Evolutionary conservation across 2,329 filamentous ascomycete genomes (phyloP).

Genomic region (Dryadomyces quercus-mongolicae): DNA sequence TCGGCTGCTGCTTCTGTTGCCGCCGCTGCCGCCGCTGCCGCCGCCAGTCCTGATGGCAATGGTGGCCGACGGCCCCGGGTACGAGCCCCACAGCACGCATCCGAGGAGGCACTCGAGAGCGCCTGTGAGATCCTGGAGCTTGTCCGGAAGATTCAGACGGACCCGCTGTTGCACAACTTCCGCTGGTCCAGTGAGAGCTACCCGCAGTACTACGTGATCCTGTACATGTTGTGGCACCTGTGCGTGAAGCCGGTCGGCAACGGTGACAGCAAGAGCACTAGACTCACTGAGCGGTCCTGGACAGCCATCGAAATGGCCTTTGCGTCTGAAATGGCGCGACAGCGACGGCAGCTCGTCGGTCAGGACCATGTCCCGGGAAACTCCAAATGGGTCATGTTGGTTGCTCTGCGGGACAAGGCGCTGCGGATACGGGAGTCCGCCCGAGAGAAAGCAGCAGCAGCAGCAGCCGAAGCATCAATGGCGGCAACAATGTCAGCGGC

Average conservation of each 20-base stretch:
- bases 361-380: background rate
- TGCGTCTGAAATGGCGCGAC: conserved; percentile 6
- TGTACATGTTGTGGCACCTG: conserved; percentile 30
- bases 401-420: conserved; percentile 20
- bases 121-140: conserved; percentile 23
- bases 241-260: conserved; percentile 24
- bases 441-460: background rate
- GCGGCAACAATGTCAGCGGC: background rate
- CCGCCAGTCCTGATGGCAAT: no score
- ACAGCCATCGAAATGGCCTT: conserved; percentile 14
- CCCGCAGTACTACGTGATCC: conserved; percentile 29
- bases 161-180: conserved; percentile 25
- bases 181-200: conserved; percentile 26
- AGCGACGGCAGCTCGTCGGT: conserved; percentile 3
- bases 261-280: conserved; percentile 7
- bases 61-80: no score
- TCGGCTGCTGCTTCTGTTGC: background rate
- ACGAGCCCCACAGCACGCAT: conserved; percentile 1
- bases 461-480: background rate
- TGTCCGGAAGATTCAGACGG: conserved; percentile 16
- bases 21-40: no score
- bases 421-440: conserved; percentile 11
- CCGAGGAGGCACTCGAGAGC: conserved; percentile 16
- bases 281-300: conserved; percentile 20
- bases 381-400: conserved; percentile 20